A percentile compares a stretch with the other conserved stretches of the same genome.
These are phyloP conservation scores for Amoeboradix gromovi DNA, from an alignment of 371 early-diverging fungal genomes.

Conservation along the genomic window DNA sequence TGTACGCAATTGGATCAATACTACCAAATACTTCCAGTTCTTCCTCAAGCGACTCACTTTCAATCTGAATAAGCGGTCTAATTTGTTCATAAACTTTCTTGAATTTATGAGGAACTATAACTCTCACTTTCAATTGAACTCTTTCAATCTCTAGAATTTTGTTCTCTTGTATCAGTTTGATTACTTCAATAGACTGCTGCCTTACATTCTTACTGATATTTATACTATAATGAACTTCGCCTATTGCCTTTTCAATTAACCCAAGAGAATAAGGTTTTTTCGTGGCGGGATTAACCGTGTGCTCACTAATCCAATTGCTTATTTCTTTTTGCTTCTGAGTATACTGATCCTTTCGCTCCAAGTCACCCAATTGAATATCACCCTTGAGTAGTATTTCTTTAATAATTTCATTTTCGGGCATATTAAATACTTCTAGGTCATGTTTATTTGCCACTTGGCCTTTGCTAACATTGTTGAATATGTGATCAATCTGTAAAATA, in stretches of 20 bases:
- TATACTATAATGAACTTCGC: constrained; percentile 59
- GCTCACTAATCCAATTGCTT: constrained; percentile 65
- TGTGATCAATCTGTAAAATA: constrained; percentile 66
- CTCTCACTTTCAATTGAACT: constrained; percentile 63
- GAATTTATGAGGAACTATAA: constrained; percentile 21
- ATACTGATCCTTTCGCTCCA: constrained; percentile 59
- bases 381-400: constrained; percentile 61
- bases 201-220: constrained; percentile 59
- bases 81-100: background rate
- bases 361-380: constrained; percentile 76
- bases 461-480: constrained; percentile 82
- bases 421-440: constrained; percentile 25
- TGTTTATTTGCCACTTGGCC: constrained; percentile 68
- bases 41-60: background rate
- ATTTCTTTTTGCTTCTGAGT: constrained; percentile 56
- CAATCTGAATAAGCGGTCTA: background rate
- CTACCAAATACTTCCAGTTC: background rate
- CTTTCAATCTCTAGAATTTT: constrained; percentile 58
- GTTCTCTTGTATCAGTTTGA: constrained; percentile 59
- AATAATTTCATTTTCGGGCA: constrained; percentile 1
- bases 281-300: constrained; percentile 75
- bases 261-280: constrained; percentile 77
- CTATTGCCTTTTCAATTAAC: constrained; percentile 88
- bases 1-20: background rate
- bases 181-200: constrained; percentile 57